Evolutionary conservation across 164 flowering plant species (phyloP), one percentile per base, ranked within the genome.

Genomic region (Paratinospora sagittata): DNA sequence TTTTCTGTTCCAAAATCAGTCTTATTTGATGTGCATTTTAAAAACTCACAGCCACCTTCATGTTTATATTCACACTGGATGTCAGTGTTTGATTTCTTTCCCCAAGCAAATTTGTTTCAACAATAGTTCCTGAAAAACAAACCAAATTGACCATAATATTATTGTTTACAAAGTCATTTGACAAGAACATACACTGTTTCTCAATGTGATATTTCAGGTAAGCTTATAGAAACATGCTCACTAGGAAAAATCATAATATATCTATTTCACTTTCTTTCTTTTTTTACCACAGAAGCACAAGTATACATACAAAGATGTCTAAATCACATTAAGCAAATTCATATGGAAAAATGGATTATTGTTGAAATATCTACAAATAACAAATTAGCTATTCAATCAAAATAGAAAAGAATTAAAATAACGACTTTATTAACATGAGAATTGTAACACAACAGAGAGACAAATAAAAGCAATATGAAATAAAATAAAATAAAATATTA

Each of bases 31-130:
- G 70, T 73, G 77, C 52, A 80, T 75, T n/a, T n/a, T 65, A 67
- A 82, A 82, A 81, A 81, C 74, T 81, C 87, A 83, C 84, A 79
- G 82, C 86, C 82, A 89, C 93, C 97, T 88, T 86, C 88, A 81
- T 80, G 66, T 77, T 79, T 75, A 78, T 73, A 77, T 72, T 79
- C 74, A 75, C 72, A 62, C 64, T 36, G 7, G 81, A 67, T 30
- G 70, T 19, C 49, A 69, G 47, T 49, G 81, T 77, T 79, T 37
- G 69, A 79, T 81, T 73, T 26, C 68, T 71, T 76, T 81, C 85
- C 69, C 61, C 79, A 37, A 12, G 49, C 26, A 76, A 70, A 37
- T 70, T 70, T 68, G 65, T 45, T 47, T 68, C 79, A 74, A 75
- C 67, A 64, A 67, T n/a, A 67, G 72, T 58, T 45, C 82, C 87